Evolutionary conservation across 2,329 filamentous ascomycete genomes (phyloP).

Genomic region (Exophiala oligosperma): DNA sequence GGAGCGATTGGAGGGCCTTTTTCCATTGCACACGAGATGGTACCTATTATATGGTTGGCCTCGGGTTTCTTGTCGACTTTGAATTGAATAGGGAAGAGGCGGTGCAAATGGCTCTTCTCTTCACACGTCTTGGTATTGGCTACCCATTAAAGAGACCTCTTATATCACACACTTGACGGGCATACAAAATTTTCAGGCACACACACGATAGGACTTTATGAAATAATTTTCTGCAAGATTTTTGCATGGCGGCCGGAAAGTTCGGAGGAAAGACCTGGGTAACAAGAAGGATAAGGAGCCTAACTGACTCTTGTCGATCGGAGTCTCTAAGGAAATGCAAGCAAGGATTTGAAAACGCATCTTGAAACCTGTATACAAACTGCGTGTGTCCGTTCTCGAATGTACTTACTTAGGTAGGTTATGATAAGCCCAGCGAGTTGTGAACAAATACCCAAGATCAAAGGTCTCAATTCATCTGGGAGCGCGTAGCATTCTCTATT

Average conservation of each 20-base stretch:
- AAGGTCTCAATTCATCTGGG: too few species aligned
- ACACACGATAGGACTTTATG: slow-evolving; percentile 25
- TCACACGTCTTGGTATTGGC: slow-evolving; percentile 11
- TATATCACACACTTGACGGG: slow-evolving; percentile 24
- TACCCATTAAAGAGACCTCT: slow-evolving; percentile 14
- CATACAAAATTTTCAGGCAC: slow-evolving; percentile 22
- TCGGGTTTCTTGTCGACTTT: background rate
- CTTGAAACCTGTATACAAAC: background rate
- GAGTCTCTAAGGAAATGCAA: slow-evolving; percentile 12
- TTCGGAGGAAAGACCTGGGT: background rate
- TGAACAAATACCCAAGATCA: too few species aligned
- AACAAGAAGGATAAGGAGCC: slow-evolving; percentile 5
- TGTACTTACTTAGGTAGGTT: too few species aligned
- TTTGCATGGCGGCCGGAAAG: slow-evolving; percentile 7
- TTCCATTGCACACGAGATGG: slow-evolving; percentile 11
- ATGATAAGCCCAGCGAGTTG: too few species aligned
- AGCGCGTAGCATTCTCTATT: too few species aligned
- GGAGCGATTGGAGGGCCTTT: slow-evolving; percentile 5
- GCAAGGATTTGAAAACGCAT: slow-evolving; percentile 3
- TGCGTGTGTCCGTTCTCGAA: background rate
- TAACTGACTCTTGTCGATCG: slow-evolving; percentile 1
- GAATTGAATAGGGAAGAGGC: slow-evolving; percentile 6
- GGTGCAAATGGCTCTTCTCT: too few species aligned
- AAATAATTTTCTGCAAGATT: slow-evolving; percentile 16
- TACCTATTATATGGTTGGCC: background rate